Base-by-base conservation (phyloP, 225 moss, liverwort and hornwort species). In the Ulota crispa region DNA sequence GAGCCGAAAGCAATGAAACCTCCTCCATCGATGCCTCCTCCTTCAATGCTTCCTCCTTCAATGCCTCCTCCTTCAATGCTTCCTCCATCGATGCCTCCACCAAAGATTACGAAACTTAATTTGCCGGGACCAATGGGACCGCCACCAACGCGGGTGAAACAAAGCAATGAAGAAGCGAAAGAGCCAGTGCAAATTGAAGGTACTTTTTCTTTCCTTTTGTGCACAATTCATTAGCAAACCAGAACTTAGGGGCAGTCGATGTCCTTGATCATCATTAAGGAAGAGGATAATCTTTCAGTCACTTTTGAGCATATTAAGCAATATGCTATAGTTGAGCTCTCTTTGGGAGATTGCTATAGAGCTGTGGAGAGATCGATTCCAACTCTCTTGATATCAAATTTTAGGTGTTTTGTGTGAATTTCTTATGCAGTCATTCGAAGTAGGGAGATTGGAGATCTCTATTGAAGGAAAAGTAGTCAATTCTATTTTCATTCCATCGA, bases 91-190 rank as follows among this genome's bases (percentile, higher is more conserved):
- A 79, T 79, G 79, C 80, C 68, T 42, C 77, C 85, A 34, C 78
- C 83, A 15, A 83, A 78, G 83, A 41, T 85, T 30, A 64, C 74
- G 8, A 88, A 54, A 70, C 69, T 80, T 56, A 83, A 75, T 75
- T 83, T 85, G 45, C 85, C 83, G 39, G 88, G 85, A 65, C 88
- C 88, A 19, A 83, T 83, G 85, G 88, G 85, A 47, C 88, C 83
- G 42, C 88, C 88, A 50, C 81, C 83, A 37, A 70, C 65, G 83
- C 83, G 78, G 75, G 72, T 59, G 74, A 88, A 83, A 53, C 62
- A 73, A 21, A 74, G 55, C 50, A 77, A 76, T 56, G 83, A 79
- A 32, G 86, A 83, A 72, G 59, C 41, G 50, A 62, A 73, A 32
- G 86, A 87, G 73, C 80, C 53, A 50, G 50, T 68, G 59, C 83